A percentile compares a stretch with the other conserved stretches of the same genome.
These are phyloP conservation scores for Phyllosticta citriasiana DNA, from an alignment of 2,329 filamentous ascomycete genomes.

Conservation along the genomic window DNA sequence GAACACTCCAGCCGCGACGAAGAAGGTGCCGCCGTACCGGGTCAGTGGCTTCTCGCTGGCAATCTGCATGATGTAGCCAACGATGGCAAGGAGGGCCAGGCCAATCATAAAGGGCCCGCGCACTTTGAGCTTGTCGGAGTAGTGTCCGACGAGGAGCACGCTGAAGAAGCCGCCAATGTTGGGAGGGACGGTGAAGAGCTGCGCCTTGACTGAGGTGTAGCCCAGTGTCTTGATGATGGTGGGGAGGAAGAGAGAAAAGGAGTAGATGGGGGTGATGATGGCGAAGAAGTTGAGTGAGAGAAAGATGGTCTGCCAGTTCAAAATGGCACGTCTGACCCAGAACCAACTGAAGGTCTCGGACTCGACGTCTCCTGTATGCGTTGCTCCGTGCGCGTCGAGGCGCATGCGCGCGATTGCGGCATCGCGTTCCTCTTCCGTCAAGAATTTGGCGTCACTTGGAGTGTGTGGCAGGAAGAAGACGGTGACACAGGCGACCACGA, in stretches of 20 bases:
- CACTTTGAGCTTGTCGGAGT: slow-evolving; percentile 34
- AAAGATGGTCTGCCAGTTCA: slow-evolving; percentile 29
- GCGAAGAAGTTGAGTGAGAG: slow-evolving; percentile 26
- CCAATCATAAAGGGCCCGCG: slow-evolving; percentile 40
- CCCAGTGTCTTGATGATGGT: slow-evolving; percentile 29
- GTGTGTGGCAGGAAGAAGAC: slow-evolving; percentile 46
- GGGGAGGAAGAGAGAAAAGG: slow-evolving; percentile 31
- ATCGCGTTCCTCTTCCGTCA: slow-evolving; percentile 20
- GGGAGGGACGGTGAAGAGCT: slow-evolving; percentile 29
- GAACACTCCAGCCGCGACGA: slow-evolving; percentile 36
- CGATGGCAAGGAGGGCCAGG: slow-evolving; percentile 36
- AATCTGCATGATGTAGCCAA: slow-evolving; percentile 46
- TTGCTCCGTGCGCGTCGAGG: slow-evolving; percentile 20
- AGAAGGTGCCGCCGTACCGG: slow-evolving; percentile 31
- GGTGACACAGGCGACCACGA: slow-evolving; percentile 32
- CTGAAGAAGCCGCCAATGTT: slow-evolving; percentile 34
- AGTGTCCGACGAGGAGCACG: slow-evolving; percentile 29
- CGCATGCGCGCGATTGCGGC: slow-evolving; percentile 20
- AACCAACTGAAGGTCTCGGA: slow-evolving; percentile 32
- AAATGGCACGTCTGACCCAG: slow-evolving; percentile 27
- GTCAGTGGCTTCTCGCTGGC: slow-evolving; percentile 24
- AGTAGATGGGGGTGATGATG: slow-evolving; percentile 37
- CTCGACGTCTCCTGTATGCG: slow-evolving; percentile 20
- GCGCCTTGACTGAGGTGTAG: slow-evolving; percentile 25
- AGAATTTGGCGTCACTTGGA: slow-evolving; percentile 23